Evolutionary conservation across 2,329 filamentous ascomycete genomes (phyloP), one percentile per base, ranked within the genome.

Genomic region (Hypoxylon sp.): DNA sequence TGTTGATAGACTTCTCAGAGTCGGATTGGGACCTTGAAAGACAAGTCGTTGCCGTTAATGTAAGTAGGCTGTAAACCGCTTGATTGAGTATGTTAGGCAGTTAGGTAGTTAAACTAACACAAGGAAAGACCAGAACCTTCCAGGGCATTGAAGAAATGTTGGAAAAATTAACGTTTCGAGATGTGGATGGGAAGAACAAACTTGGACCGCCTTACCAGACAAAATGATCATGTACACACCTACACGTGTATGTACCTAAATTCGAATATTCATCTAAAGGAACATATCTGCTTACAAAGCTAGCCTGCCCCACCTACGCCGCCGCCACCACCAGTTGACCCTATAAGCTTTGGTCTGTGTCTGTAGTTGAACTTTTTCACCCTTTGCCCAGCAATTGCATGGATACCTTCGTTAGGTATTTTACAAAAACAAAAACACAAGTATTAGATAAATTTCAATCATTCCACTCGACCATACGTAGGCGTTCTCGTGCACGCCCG

Each of bases 181-280:
- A 55, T 19, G 52, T 55, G 35, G 52, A 55, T 19, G 50, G 50
- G 7, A 53, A 53, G 50, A 53, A 39, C 37, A 53, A 54, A 29
- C 51, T 39, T n/a, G 32, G 51, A 27, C 51, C 51, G n/a, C 50
- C 50, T 21, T 52, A 52, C 31, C 31, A 54, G 19, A 24, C 27
- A 21, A 19, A 42, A 42, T 39, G 39, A 6, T 4, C 1, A 1
- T 13, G 32, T 35, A 13, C 32, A n/a, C n/a, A n/a, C n/a, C n/a
- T n/a, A n/a, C n/a, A n/a, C 7, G 3, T 32, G 31, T 11, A 32
- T 32, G 6, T 32, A 32, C 31, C 6, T 15, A 37, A 37, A 32
- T 32, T 32, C 31, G 10, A 8, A 17, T 42, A 42, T 42, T 42
- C 13, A n/a, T 37, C n/a, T 37, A 37, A 37, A 5, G n/a, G 35